Base-by-base conservation (phyloP, 2,329 filamentous ascomycete species). In the Neocucurbitaria cava region DNA sequence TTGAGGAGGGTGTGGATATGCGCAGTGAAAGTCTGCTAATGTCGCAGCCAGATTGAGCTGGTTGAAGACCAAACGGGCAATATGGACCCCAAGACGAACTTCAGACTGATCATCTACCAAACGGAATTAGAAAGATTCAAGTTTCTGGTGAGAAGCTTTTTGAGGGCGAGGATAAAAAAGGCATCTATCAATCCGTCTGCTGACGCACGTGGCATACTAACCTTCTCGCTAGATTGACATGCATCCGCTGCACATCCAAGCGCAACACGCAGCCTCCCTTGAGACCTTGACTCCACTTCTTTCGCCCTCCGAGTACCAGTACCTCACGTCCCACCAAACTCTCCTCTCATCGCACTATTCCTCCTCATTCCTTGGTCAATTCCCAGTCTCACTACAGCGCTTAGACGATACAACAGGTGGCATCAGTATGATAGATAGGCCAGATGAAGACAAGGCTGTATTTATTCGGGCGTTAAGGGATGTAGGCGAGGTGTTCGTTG, bases 61-160 rank as follows among this genome's bases (percentile, higher is more conserved):
- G 78, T 83, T 23, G 82, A 83, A 67, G 75, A 80, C 58, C 74
- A 93, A 83, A 94, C 90, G 11, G 90, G 89, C 58, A 88, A 90
- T 70, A 89, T 93, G 86, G 92, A 96, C 69, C 90, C 93, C 42
- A 92, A 90, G 76, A 89, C 91, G 61, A 98, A 96, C 74, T 96
- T 99, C 75, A 87, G 87, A 57, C 87, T 98, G 70, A 96, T 97
- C 44, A 89, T 99, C 58, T 88, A 97, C 49, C 95, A 99, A 80
- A 98, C 96, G 6, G 95, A 99, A 78, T 85, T 99, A 49, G 93
- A 97, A 75, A 84, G 95, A 41, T 96, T 91, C 78, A 96, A 96
- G 78, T 99, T 92, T 71, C 83, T 99, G 20, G 85, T 98, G 17
- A 85, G 95, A 56, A 89, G 90, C 61, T 89, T 94, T 62, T 77